Evolutionary conservation across 495 filamentous ascomycete genomes (phyloP).

Genomic region (Penicillium odoratum): DNA sequence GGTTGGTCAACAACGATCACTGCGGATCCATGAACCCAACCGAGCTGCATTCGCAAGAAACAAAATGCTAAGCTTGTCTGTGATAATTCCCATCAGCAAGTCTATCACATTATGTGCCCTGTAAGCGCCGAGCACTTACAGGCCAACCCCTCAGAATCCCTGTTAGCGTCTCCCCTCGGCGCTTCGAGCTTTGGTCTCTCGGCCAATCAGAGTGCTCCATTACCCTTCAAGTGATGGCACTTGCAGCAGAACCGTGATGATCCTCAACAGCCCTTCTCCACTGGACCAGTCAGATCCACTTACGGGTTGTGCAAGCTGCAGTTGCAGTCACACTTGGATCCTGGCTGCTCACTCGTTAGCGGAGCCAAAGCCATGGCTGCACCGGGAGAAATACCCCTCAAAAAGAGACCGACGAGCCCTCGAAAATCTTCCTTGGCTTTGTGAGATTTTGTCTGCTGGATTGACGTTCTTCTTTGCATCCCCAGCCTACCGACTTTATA

Average conservation of each 20-base stretch:
- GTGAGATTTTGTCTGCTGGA: slow-evolving; percentile 5
- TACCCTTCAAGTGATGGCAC: slow-evolving; percentile 18
- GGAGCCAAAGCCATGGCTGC: slow-evolving; percentile 16
- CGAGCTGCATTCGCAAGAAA: slow-evolving; percentile 2
- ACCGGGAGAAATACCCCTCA: slow-evolving; percentile 31
- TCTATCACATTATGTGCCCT: slow-evolving; percentile 5
- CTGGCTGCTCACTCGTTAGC: slow-evolving; percentile 37
- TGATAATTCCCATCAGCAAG: slow-evolving; percentile 1
- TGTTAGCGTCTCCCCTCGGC: slow-evolving; percentile 23
- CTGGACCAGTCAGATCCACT: slow-evolving; percentile 15
- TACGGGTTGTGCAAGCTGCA: slow-evolving; percentile 27
- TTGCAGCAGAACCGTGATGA: slow-evolving; percentile 30
- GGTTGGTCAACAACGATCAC: slow-evolving; percentile 1
- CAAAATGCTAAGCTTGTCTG: neutral
- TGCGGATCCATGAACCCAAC: slow-evolving; percentile 1
- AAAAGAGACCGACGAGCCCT: slow-evolving; percentile 37
- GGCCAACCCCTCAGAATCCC: slow-evolving; percentile 7
- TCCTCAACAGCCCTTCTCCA: slow-evolving; percentile 26
- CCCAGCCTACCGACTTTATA: slow-evolving; percentile 2
- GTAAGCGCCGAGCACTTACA: slow-evolving; percentile 14
- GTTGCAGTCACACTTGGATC: slow-evolving; percentile 37
- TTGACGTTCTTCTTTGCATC: slow-evolving; percentile 1
- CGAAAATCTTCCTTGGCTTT: slow-evolving; percentile 30
- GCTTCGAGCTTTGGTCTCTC: slow-evolving; percentile 18
- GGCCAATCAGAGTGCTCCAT: slow-evolving; percentile 15